Evolutionary conservation across 2,329 filamentous ascomycete species (phyloP).

Genomic region (Colletotrichum higginsianum): DNA sequence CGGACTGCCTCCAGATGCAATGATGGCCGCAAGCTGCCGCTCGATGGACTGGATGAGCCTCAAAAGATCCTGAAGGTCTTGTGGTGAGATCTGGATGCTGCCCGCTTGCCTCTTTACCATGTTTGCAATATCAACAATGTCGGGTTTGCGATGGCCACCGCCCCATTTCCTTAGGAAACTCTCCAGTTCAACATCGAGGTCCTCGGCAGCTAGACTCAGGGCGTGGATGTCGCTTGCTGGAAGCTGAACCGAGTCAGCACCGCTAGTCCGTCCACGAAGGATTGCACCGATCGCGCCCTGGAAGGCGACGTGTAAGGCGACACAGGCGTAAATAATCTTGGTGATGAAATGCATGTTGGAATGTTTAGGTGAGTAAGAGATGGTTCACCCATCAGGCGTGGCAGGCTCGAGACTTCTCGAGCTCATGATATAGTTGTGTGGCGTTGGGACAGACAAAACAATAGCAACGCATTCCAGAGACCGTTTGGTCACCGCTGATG

Average conservation of each 20-base stretch:
- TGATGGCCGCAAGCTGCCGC: constrained; percentile 25
- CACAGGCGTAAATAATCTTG: constrained; percentile 26
- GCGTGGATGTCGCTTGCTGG: constrained; percentile 13
- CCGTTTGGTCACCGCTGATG: constrained; percentile 18
- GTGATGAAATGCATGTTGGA: constrained; percentile 40
- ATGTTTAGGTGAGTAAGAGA: constrained; percentile 18
- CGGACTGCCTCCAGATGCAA: constrained; percentile 20
- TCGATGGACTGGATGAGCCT: constrained; percentile 39
- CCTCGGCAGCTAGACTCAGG: constrained; percentile 12
- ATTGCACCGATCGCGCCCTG: constrained; percentile 40
- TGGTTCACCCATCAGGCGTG: constrained; percentile 13
- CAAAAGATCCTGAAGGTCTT: constrained; percentile 31
- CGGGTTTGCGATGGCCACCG: constrained; percentile 19
- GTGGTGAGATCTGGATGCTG: constrained; percentile 17
- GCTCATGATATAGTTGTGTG: constrained; percentile 40
- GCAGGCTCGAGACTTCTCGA: constrained; percentile 37
- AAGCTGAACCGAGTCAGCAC: constrained; percentile 21
- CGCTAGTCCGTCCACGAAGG: constrained; percentile 35
- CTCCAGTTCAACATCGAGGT: constrained; percentile 31
- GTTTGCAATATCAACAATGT: constrained; percentile 6
- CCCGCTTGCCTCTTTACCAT: constrained; percentile 28
- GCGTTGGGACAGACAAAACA: constrained; percentile 13
- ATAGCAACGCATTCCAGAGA: constrained; percentile 43
- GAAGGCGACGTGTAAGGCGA: constrained; percentile 37
- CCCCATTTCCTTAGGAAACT: constrained; percentile 20